phyloP scores from a whole-genome alignment of 2,329 filamentous ascomycete genomes.

The Exserohilum turcica region DNA sequence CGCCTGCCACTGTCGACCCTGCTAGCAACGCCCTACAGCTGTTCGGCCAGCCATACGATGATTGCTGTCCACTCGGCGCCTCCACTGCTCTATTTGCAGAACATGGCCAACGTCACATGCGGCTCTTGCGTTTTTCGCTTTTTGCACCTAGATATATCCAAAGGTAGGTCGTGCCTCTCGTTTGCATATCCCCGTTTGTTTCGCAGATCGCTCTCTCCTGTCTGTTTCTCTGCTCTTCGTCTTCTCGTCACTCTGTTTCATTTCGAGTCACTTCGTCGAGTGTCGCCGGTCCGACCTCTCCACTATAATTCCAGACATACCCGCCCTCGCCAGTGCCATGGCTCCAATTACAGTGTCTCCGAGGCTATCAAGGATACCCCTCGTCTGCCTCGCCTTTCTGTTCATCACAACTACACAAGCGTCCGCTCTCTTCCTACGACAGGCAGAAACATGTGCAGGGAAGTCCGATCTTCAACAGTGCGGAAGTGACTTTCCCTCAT shows the following conservation, averaged over 20 bases:
- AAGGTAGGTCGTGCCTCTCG: conserved; percentile 8
- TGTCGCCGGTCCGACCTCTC: conserved; percentile 17
- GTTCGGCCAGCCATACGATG: conserved; percentile 22
- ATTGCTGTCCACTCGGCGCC: conserved; percentile 43
- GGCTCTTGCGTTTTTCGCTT: conserved; percentile 17
- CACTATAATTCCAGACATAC: conserved; percentile 2
- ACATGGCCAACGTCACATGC: conserved; percentile 22
- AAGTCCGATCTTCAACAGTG: conserved; percentile 58
- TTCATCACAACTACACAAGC: conserved; percentile 32
- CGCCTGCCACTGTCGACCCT: conserved; percentile 34
- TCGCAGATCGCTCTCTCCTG: conserved; percentile 4
- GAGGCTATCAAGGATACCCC: conserved; percentile 42
- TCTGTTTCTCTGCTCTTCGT: conserved; percentile 4
- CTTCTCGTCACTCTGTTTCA: conserved; percentile 9
- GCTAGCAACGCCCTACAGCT: conserved; percentile 19
- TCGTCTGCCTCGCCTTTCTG: conserved; percentile 38
- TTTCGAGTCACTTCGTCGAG: conserved; percentile 14
- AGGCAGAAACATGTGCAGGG: conserved; percentile 57
- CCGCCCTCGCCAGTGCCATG: conserved; percentile 27
- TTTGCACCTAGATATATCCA: conserved; percentile 28
- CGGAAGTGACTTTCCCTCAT: conserved; percentile 60
- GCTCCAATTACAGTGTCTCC: conserved; percentile 31
- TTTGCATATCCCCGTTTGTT: conserved; percentile 13
- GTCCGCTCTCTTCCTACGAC: conserved; percentile 36
- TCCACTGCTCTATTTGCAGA: conserved; percentile 39